Base-by-base conservation (phyloP, 2,329 filamentous ascomycete species). In the Fusarium guadeloupense region DNA sequence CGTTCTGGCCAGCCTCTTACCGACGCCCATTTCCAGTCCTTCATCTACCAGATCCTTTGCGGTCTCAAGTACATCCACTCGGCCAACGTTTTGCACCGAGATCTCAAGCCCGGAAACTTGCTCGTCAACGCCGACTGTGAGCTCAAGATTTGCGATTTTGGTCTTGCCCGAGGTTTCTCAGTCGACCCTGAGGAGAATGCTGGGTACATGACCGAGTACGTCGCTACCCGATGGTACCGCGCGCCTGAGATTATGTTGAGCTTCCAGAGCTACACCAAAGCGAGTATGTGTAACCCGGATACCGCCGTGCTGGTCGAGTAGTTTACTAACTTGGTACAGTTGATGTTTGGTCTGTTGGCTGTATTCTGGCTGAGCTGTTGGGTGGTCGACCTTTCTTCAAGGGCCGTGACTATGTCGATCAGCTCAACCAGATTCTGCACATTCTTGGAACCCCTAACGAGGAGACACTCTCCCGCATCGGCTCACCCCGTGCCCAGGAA, bases 241-340 rank as follows among this genome's bases (percentile, higher is more conserved):
- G 95, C 95, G 4, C 95, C 95, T 6, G 95, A 99, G 78, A 99
- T 99, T 70, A 99, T 99, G 95, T 82, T 99, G 77, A 97, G 93
- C 82, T 99, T 99, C 86, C 94, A 98, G 79, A 97, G 93, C 81
- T 99, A 99, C 79, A 99, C 95, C 72, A 99, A 99, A 92, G 95
- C 95, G 69, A 99, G 95, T 98, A 87, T 53, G 93, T 94, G 9
- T 28, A 17, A 23, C 40, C 21, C 28, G 3, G 23, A 31, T 13
- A 25, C 3, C 4, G 10, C 19, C 12, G 14, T n/a, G 12, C 14
- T 23, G 33, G n/a, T 37, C 20, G 13, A 12, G 30, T 28, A 7
- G 41, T 26, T 52, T 26, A 34, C 64, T 69, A 37, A 66, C 47
- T 43, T n/a, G 25, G n/a, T 48, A 9, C 34, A 98, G 94, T 99